Percentiles rank a stretch among this genome's conserved stretches.
phyloP scores from a whole-genome alignment of 2,329 filamentous ascomycete genomes.

The Xenosphaeropsis pyriputrescens region DNA sequence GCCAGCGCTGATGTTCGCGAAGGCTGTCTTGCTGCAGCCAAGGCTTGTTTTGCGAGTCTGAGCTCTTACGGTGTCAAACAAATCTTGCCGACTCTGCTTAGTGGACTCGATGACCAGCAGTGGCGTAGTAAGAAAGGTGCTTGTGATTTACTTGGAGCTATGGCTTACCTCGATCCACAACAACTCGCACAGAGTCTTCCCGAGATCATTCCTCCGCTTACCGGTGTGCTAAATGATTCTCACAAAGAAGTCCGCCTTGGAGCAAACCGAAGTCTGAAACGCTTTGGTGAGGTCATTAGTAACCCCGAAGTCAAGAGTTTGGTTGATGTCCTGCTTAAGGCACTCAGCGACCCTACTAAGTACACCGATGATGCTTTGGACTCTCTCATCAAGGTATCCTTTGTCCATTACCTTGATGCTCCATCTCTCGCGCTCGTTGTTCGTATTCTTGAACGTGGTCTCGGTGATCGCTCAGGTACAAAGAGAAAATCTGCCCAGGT shows the following conservation, averaged over 20 bases:
- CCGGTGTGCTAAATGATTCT: constrained; percentile 87
- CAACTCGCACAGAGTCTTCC: constrained; percentile 85
- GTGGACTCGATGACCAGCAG: constrained; percentile 86
- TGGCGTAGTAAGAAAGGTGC: constrained; percentile 99
- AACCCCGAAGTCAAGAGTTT: constrained; percentile 94
- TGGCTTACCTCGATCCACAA: constrained; percentile 95
- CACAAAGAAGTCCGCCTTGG: constrained; percentile 92
- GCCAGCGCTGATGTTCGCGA: constrained; percentile 79
- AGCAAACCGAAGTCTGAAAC: constrained; percentile 90
- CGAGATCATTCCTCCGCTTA: constrained; percentile 92
- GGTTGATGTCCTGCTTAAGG: constrained; percentile 84
- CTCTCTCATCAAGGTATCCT: constrained; percentile 91
- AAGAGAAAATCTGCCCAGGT: constrained; percentile 96
- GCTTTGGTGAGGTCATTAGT: constrained; percentile 95
- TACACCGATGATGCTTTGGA: constrained; percentile 93
- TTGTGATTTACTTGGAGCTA: constrained; percentile 89
- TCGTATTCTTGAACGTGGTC: constrained; percentile 83
- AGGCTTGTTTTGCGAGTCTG: constrained; percentile 82
- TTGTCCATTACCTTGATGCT: constrained; percentile 95
- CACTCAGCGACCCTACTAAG: constrained; percentile 91
- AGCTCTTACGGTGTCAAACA: constrained; percentile 95
- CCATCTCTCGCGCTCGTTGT: constrained; percentile 90
- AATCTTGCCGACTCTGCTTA: constrained; percentile 79
- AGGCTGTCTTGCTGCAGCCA: constrained; percentile 82
- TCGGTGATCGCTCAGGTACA: constrained; percentile 81